phyloP scores from a whole-genome alignment of 1,284 basidiomycete genomes.

The Irpex rosettiformis region DNA sequence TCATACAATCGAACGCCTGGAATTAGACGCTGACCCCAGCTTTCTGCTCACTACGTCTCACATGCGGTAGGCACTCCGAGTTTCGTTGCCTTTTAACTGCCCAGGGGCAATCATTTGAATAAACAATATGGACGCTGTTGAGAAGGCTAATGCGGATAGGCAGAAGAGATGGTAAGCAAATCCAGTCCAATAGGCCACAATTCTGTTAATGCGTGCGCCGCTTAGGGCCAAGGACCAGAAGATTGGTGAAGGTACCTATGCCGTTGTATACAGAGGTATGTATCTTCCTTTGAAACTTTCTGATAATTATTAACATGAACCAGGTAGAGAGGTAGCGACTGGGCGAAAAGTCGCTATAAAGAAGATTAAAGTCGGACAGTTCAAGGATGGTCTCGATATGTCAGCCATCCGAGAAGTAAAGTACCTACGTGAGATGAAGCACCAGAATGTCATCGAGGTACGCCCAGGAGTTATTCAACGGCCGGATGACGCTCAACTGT shows the following conservation, averaged over 20 bases:
- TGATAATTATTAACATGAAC: not conserved
- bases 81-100: not conserved
- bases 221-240: slow-evolving; percentile 82
- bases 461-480: slow-evolving; percentile 15
- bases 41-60: not conserved
- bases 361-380: slow-evolving; percentile 95
- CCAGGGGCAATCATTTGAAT: not conserved
- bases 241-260: slow-evolving; percentile 96
- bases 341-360: slow-evolving; percentile 90
- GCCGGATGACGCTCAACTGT: not conserved
- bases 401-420: slow-evolving; percentile 98
- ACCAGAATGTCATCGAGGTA: slow-evolving; percentile 95
- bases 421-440: slow-evolving; percentile 90
- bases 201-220: slow-evolving; percentile 5
- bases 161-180: slow-evolving; percentile 64
- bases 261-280: slow-evolving; percentile 91
- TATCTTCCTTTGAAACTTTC: slow-evolving; percentile 4
- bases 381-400: slow-evolving; percentile 99
- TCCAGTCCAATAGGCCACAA: not conserved
- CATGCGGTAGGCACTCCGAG: not conserved
- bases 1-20: not conserved
- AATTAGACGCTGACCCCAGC: not conserved
- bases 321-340: slow-evolving; percentile 69
- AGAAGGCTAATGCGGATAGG: slow-evolving; percentile 65
- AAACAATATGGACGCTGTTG: slow-evolving; percentile 71